Percentiles rank a stretch among this genome's conserved stretches.
Conservation (phyloP, 1,284 basidiomycete species). For the Cryptococcus sp. region DNA sequence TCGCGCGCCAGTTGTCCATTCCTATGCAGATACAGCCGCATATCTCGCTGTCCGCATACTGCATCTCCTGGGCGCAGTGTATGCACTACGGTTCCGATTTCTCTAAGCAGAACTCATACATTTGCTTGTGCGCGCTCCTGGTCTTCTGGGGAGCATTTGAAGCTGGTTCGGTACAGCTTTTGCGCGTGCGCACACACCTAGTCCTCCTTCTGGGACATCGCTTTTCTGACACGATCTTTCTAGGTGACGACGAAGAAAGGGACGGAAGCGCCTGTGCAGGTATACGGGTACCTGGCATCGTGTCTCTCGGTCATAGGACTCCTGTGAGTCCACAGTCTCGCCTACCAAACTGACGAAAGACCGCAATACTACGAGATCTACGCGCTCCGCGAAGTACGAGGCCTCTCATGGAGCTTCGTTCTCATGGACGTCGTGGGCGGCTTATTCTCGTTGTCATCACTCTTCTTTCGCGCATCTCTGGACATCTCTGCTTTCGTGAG, state of each 20-base stretch:
- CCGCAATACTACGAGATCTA: conserved; percentile 67
- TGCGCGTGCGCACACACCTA: neutral
- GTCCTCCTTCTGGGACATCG: neutral
- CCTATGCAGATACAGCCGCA: conserved; percentile 70
- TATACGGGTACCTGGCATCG: conserved; percentile 67
- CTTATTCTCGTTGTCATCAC: conserved; percentile 65
- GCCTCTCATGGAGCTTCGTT: conserved; percentile 71
- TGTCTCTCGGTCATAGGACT: conserved; percentile 65
- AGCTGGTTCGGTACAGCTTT: conserved; percentile 36
- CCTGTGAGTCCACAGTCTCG: conserved; percentile 54
- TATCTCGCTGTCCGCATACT: conserved; percentile 63
- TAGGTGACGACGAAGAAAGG: conserved; percentile 33
- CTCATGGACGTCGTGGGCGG: conserved; percentile 68
- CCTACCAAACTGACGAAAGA: conserved; percentile 18
- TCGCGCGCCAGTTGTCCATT: conserved; percentile 68
- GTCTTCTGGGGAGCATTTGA: conserved; percentile 45
- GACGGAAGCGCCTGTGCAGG: conserved; percentile 57
- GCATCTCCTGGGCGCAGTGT: conserved; percentile 68
- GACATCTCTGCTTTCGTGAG: conserved; percentile 66
- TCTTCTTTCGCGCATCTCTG: conserved; percentile 68
- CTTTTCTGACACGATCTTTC: conserved; percentile 33
- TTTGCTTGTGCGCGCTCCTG: too few relatives aligned
- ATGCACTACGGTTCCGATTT: conserved; percentile 58
- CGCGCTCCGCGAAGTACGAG: conserved; percentile 66
- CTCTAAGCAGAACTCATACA: too few relatives aligned